Percentiles rank a stretch among this genome's conserved stretches.
Evolutionary conservation across 1,139 yeast genomes (phyloP).

Genomic region (Candida gigantensis): DNA sequence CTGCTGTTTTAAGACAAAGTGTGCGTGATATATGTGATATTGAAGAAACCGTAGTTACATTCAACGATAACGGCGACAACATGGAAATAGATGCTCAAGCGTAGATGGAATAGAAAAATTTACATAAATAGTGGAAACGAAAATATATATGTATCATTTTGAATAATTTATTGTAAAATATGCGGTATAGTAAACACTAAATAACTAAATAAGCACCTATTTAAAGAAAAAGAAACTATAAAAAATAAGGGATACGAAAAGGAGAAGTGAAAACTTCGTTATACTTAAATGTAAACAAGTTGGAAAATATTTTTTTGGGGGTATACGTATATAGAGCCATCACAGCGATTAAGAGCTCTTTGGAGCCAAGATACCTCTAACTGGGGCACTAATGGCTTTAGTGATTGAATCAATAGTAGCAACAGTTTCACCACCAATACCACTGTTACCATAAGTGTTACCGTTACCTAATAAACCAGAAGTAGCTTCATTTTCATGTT

Average conservation of each 20-base stretch:
- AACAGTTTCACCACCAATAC: background rate
- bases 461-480: slow-evolving; percentile 6
- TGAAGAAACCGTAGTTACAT: slow-evolving; percentile 59
- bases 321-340: too few species aligned
- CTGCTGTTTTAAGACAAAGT: slow-evolving; percentile 73
- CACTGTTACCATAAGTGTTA: slow-evolving; percentile 4
- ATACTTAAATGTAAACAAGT: too few species aligned
- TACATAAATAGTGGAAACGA: background rate
- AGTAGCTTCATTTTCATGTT: slow-evolving; percentile 2
- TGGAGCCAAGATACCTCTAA: slow-evolving; percentile 1
- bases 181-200: too few species aligned
- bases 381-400: background rate
- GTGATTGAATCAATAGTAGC: slow-evolving; percentile 1
- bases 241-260: too few species aligned
- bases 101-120: slow-evolving; percentile 1
- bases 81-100: slow-evolving; percentile 74
- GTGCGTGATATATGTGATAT: slow-evolving; percentile 69
- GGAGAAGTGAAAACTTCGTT: too few species aligned
- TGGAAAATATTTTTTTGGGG: too few species aligned
- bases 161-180: background rate
- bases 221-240: too few species aligned
- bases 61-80: slow-evolving; percentile 41
- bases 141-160: background rate
- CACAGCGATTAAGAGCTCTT: background rate
- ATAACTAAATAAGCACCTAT: too few species aligned